Conservation (phyloP, 164 flowering plant genomes). For the Dillenia turbinata region DNA sequence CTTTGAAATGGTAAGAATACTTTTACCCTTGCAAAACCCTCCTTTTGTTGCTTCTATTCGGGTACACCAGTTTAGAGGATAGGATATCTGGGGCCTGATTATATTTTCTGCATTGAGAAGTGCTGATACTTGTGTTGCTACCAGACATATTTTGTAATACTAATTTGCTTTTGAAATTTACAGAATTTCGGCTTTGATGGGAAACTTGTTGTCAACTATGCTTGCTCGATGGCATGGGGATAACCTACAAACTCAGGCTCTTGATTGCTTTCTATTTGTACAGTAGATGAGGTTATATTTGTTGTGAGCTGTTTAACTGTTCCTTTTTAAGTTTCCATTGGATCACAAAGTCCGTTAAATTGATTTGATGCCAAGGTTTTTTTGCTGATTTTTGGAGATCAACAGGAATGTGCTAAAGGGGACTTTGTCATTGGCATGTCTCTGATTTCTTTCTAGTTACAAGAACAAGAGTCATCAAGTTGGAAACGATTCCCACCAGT, state of each 20-base stretch:
- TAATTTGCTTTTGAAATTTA: slow-evolving; percentile 9
- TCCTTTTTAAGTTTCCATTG: background rate
- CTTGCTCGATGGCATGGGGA: slow-evolving; percentile 97
- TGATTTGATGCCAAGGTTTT: background rate
- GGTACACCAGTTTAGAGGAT: no score
- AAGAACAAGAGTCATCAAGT: no score
- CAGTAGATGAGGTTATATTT: slow-evolving; percentile 9
- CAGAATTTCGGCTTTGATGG: slow-evolving; percentile 97
- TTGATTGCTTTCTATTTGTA: background rate
- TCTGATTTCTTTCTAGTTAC: no score
- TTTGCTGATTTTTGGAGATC: background rate
- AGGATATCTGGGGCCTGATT: no score
- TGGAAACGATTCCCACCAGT: no score
- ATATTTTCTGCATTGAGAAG: no score
- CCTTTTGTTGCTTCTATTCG: no score
- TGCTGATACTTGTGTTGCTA: background rate
- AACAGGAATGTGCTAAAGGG: background rate
- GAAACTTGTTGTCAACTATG: slow-evolving; percentile 85
- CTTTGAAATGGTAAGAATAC: no score
- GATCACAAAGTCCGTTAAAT: background rate
- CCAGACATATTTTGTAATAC: no score
- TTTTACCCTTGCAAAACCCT: no score
- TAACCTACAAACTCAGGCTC: slow-evolving; percentile 18
- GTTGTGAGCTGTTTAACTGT: background rate
- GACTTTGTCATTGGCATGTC: background rate